Conservation (phyloP, 2,329 filamentous ascomycete species). For the Aspergillus sp. region DNA sequence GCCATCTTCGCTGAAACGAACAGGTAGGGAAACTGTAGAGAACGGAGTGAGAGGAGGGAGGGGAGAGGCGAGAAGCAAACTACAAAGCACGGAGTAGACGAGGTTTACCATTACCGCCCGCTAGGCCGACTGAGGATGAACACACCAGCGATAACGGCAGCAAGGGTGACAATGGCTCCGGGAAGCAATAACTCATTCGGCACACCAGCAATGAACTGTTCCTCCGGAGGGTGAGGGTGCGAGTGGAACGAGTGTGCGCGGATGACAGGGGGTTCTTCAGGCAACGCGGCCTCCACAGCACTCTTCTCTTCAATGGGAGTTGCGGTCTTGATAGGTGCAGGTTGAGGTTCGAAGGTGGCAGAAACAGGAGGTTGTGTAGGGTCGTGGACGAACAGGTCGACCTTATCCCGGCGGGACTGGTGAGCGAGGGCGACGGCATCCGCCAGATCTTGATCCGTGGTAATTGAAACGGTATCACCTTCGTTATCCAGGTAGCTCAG, state of each 20-base stretch:
- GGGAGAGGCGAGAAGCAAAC: neutral
- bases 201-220: slow-evolving; percentile 82
- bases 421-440: slow-evolving; percentile 84
- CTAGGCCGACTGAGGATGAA: slow-evolving; percentile 74
- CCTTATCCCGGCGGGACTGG: slow-evolving; percentile 74
- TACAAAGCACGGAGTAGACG: neutral
- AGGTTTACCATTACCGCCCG: slow-evolving; percentile 31
- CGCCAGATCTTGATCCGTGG: slow-evolving; percentile 83
- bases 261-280: slow-evolving; percentile 34
- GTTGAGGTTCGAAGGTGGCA: slow-evolving; percentile 54
- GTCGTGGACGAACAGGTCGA: slow-evolving; percentile 94
- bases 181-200: slow-evolving; percentile 91
- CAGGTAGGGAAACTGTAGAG: neutral
- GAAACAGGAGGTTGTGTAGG: slow-evolving; percentile 80
- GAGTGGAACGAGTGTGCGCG: slow-evolving; percentile 41
- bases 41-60: neutral
- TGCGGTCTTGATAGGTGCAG: slow-evolving; percentile 41
- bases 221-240: slow-evolving; percentile 44
- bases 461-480: slow-evolving; percentile 93
- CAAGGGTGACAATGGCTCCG: slow-evolving; percentile 89
- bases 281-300: slow-evolving; percentile 48
- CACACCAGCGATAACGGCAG: slow-evolving; percentile 86
- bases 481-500: slow-evolving; percentile 96
- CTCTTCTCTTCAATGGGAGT: slow-evolving; percentile 47
- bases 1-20: neutral